phyloP scores from a whole-genome alignment of 2,329 filamentous ascomycete species.

The Colletotrichum coccodes region DNA sequence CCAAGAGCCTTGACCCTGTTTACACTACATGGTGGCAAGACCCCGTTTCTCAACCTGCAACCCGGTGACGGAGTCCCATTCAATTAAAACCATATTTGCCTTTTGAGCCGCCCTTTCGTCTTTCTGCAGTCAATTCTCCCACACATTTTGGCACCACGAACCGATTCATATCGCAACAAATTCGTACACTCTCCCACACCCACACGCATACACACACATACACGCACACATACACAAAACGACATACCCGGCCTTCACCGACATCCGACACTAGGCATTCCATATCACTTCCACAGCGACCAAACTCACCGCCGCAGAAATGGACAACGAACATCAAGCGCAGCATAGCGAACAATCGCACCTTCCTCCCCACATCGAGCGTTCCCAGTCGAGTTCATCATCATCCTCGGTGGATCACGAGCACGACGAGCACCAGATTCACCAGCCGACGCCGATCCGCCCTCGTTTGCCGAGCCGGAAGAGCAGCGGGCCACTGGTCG shows the following conservation, averaged over 20 bases:
- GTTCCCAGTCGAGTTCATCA: slow-evolving; percentile 46
- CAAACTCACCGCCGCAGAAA: slow-evolving; percentile 7
- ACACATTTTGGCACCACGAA: not conserved
- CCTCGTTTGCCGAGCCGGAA: slow-evolving; percentile 79
- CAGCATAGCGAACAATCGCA: slow-evolving; percentile 34
- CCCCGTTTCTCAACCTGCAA: slow-evolving; percentile 30
- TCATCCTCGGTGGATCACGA: slow-evolving; percentile 42
- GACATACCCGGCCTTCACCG: not conserved
- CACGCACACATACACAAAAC: not conserved
- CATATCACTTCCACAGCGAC: not conserved
- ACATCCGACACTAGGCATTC: not conserved
- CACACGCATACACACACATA: not conserved
- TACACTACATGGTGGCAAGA: slow-evolving; percentile 29
- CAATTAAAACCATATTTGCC: slow-evolving; percentile 23
- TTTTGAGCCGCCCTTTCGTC: slow-evolving; percentile 20
- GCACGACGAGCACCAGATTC: slow-evolving; percentile 53
- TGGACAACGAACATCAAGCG: slow-evolving; percentile 37
- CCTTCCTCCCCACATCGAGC: slow-evolving; percentile 46
- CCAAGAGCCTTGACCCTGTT: slow-evolving; percentile 27
- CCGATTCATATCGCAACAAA: not conserved
- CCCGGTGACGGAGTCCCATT: slow-evolving; percentile 30
- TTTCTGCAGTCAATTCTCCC: not conserved
- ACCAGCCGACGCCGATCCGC: slow-evolving; percentile 64
- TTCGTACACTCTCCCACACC: not conserved
- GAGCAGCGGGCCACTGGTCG: slow-evolving; percentile 84